Evolutionary conservation across 495 filamentous ascomycete genomes (phyloP).

Genomic region (Delitschia confertaspora): DNA sequence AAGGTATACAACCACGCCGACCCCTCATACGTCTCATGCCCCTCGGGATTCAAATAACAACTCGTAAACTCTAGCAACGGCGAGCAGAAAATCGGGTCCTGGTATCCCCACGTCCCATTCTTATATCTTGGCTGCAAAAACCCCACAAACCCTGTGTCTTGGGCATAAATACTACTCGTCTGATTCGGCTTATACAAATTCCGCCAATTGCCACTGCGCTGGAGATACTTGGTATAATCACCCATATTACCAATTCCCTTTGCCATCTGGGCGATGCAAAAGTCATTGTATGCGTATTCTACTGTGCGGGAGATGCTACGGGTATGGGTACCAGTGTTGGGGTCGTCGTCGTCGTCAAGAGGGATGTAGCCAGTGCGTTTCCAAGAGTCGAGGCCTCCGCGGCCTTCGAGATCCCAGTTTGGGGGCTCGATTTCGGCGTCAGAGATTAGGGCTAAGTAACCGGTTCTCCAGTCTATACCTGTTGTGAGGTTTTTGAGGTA

Average conservation of each 20-base stretch:
- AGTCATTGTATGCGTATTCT: slow-evolving; percentile 38
- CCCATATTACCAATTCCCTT: slow-evolving; percentile 41
- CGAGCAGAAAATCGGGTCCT: slow-evolving; percentile 61
- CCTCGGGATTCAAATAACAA: slow-evolving; percentile 56
- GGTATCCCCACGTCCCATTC: slow-evolving; percentile 58
- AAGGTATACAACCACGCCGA: slow-evolving; percentile 63
- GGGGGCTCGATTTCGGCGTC: slow-evolving; percentile 66
- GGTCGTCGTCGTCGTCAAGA: slow-evolving; percentile 25
- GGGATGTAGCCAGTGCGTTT: slow-evolving; percentile 33
- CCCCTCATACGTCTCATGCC: slow-evolving; percentile 63
- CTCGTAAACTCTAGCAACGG: slow-evolving; percentile 40
- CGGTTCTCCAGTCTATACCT: slow-evolving; percentile 63
- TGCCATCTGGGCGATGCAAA: slow-evolving; percentile 40
- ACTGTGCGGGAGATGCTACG: slow-evolving; percentile 33
- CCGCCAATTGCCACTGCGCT: slow-evolving; percentile 56
- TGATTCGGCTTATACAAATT: slow-evolving; percentile 60
- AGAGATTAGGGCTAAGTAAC: slow-evolving; percentile 62
- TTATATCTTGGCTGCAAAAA: slow-evolving; percentile 59
- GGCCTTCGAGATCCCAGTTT: slow-evolving; percentile 59
- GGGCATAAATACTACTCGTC: slow-evolving; percentile 48
- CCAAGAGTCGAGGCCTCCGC: slow-evolving; percentile 32
- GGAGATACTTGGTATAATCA: slow-evolving; percentile 38
- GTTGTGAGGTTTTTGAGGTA: slow-evolving; percentile 58
- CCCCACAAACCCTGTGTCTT: slow-evolving; percentile 54
- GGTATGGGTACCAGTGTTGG: slow-evolving; percentile 23